phyloP scores from a whole-genome alignment of 1,139 yeast genomes.

The Candida sp. region DNA sequence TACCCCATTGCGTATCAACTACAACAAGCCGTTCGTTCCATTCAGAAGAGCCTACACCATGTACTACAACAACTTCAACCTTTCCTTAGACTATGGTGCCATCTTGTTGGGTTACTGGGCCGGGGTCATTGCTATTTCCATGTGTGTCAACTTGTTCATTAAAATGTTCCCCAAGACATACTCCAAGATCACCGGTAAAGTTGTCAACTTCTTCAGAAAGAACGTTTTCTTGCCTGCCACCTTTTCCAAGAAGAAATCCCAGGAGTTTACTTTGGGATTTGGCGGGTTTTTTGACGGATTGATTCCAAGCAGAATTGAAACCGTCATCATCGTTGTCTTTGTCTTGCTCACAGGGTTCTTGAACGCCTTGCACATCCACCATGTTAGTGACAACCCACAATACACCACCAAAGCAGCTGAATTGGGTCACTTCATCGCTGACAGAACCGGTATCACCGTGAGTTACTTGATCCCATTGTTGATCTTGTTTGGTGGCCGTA shows the following conservation, averaged over 20 bases:
- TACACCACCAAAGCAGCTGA: slow-evolving; percentile 17
- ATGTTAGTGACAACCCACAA: slow-evolving; percentile 25
- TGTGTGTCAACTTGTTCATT: slow-evolving; percentile 39
- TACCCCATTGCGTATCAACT: slow-evolving; percentile 11
- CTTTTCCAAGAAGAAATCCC: slow-evolving; percentile 24
- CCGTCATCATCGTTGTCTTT: slow-evolving; percentile 38
- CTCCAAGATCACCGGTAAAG: slow-evolving; percentile 5
- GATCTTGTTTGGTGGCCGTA: slow-evolving; percentile 35
- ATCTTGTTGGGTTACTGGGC: slow-evolving; percentile 56
- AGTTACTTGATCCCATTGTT: slow-evolving; percentile 28
- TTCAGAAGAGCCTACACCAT: slow-evolving; percentile 12
- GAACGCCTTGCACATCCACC: slow-evolving; percentile 24
- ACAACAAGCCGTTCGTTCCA: slow-evolving; percentile 5
- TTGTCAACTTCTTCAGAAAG: slow-evolving; percentile 24
- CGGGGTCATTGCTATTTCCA: slow-evolving; percentile 41
- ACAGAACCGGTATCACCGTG: slow-evolving; percentile 34
- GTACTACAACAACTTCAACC: slow-evolving; percentile 17
- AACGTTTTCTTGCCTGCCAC: slow-evolving; percentile 35
- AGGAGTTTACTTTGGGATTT: slow-evolving; percentile 16
- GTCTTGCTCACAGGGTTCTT: slow-evolving; percentile 48
- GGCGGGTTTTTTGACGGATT: slow-evolving; percentile 21
- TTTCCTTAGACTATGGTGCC: slow-evolving; percentile 51
- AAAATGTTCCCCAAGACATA: slow-evolving; percentile 24
- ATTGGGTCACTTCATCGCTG: slow-evolving; percentile 24
- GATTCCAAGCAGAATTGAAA: slow-evolving; percentile 31